Conservation (phyloP, 352 stramenopile genomes). For the Hyphochytrium catenoides region DNA sequence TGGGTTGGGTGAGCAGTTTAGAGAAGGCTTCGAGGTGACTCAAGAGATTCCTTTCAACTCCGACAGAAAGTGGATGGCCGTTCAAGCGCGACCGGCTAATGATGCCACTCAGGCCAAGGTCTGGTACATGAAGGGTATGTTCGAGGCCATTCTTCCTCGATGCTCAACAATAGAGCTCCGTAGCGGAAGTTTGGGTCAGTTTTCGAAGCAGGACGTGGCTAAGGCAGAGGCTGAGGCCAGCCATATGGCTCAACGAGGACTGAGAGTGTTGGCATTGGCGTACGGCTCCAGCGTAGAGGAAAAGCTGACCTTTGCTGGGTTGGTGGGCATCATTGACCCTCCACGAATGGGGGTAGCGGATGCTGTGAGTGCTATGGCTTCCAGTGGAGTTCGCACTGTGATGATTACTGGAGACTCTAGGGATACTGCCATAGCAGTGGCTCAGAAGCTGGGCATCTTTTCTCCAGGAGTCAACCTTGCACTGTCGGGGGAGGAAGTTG, state of each 20-base stretch:
- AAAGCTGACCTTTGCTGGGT: conserved; percentile 66
- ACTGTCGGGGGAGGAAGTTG: conserved; percentile 62
- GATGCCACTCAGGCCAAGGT: conserved; percentile 19
- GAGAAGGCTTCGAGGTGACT: conserved; percentile 15
- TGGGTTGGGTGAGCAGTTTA: conserved; percentile 25
- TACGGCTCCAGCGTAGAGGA: conserved; percentile 52
- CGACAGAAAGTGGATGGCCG: conserved; percentile 90
- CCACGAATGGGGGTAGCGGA: conserved; percentile 33
- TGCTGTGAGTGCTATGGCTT: conserved; percentile 13
- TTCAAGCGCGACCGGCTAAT: conserved; percentile 26
- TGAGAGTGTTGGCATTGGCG: conserved; percentile 69
- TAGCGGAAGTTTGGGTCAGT: conserved; percentile 28
- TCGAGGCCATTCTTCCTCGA: conserved; percentile 36
- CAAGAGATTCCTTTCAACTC: conserved; percentile 83
- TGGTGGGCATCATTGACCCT: conserved; percentile 74
- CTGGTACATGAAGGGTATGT: conserved; percentile 57
- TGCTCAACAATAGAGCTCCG: conserved; percentile 48
- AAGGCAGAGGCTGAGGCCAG: conserved; percentile 27
- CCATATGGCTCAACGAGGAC: conserved; percentile 34
- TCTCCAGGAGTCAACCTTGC: conserved; percentile 32
- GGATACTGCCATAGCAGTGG: conserved; percentile 84
- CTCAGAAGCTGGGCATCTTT: conserved; percentile 76
- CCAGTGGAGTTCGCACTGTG: conserved; percentile 33
- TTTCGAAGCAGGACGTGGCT: conserved; percentile 29
- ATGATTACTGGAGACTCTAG: conserved; percentile 89